Conservation (phyloP, 2,329 filamentous ascomycete species). For the Chaetothyriales sp. region DNA sequence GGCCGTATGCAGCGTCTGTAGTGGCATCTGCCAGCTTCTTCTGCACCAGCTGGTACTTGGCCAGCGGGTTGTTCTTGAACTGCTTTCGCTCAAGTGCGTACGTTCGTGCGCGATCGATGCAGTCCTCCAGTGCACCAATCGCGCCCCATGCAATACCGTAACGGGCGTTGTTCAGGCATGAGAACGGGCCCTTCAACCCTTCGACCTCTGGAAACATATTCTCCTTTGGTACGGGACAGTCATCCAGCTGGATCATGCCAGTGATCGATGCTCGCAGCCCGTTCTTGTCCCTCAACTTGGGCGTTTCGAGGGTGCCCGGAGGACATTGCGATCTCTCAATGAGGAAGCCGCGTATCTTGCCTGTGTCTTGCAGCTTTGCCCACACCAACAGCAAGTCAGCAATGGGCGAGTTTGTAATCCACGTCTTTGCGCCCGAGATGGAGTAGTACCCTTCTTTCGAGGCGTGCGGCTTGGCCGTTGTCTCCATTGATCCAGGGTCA, state of each 20-base stretch:
- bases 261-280: constrained; percentile 86
- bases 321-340: constrained; percentile 77
- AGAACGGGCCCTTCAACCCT: constrained; percentile 77
- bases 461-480: constrained; percentile 67
- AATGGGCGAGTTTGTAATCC: constrained; percentile 92
- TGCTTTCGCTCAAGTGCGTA: constrained; percentile 91
- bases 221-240: constrained; percentile 70
- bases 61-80: constrained; percentile 89
- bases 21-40: constrained; percentile 91
- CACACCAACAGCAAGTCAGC: constrained; percentile 75
- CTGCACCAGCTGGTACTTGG: constrained; percentile 92
- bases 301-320: constrained; percentile 78
- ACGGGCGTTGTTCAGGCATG: constrained; percentile 83
- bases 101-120: constrained; percentile 61
- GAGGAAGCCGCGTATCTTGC: constrained; percentile 87
- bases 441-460: constrained; percentile 69
- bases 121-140: constrained; percentile 89
- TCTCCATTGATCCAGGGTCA: constrained; percentile 86
- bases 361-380: constrained; percentile 83
- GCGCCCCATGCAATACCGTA: constrained; percentile 90
- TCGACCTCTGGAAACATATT: constrained; percentile 93
- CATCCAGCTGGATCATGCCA: constrained; percentile 93
- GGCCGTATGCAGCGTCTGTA: constrained; percentile 82
- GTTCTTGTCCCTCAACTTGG: constrained; percentile 87
- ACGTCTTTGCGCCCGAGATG: constrained; percentile 74